Evolutionary conservation across 1,139 yeast genomes (phyloP).

Genomic region (Magnusiomyces tetraspermus): DNA sequence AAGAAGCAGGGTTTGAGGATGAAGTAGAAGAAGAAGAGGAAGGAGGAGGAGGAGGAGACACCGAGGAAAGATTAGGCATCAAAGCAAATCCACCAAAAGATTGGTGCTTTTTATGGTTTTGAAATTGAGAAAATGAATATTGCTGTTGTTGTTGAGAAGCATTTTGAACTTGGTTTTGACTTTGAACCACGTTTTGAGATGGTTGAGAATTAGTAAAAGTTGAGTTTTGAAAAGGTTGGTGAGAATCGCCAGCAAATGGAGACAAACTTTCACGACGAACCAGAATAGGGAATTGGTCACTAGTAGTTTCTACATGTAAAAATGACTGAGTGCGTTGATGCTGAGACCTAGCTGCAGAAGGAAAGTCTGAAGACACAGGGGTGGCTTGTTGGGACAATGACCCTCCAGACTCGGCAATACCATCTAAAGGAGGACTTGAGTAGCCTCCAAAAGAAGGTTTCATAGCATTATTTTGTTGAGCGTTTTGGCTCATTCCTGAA

Average conservation of each 20-base stretch:
- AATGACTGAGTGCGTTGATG: constrained; percentile 17
- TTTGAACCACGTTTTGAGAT: constrained; percentile 7
- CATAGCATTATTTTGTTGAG: not conserved
- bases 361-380: not conserved
- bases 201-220: not conserved
- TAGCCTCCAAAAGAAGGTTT: not conserved
- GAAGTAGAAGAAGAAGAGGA: constrained; percentile 5
- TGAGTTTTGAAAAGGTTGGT: not conserved
- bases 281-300: constrained; percentile 36
- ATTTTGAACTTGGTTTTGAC: constrained; percentile 6
- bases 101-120: constrained; percentile 8
- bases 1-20: constrained; percentile 7
- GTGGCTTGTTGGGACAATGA: not conserved
- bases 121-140: constrained; percentile 3
- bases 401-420: not conserved
- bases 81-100: constrained; percentile 4
- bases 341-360: not conserved
- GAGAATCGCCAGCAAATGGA: not conserved
- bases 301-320: constrained; percentile 31
- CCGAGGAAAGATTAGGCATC: not conserved
- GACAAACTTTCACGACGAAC: constrained; percentile 30
- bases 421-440: not conserved
- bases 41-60: constrained; percentile 2
- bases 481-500: not conserved
- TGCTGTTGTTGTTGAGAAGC: constrained; percentile 16